Base-by-base conservation (phyloP, 148 eudicot species). In the Hydrangea macrophylla region DNA sequence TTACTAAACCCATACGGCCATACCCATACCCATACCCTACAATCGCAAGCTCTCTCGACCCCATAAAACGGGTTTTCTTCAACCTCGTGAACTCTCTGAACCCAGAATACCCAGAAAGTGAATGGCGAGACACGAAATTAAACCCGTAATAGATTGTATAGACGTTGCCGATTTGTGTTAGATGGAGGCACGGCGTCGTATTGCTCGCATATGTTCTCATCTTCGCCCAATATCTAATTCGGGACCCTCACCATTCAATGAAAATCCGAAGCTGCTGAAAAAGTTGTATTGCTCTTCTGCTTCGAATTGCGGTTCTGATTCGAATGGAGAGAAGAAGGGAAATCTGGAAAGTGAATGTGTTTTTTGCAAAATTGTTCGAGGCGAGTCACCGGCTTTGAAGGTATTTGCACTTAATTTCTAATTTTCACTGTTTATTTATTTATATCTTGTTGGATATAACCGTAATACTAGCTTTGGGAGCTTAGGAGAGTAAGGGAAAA, bases 311-410 rank as follows among this genome's bases (percentile, higher is more conserved):
- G 64, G 83, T 20, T 72, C 80, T 3, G 33, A 50, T 13, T 67
- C 74, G 12, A 50, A 26, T n/a, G 64, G 15, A 6, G 39, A 68
- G 0, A 39, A 75, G 17, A 39, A 75, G 17, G 65, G 62, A 24
- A 73, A 68, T 65, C 64, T 27, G 0, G 62, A 57, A 1, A 18
- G 31, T 17, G 83, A 78, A 62, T 92, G 98, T 50, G 79, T 92
- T 33, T 92, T 92, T 76, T 90, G 98, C 60, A 77, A 70, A 68
- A 86, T 92, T 81, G 71, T 84, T 71, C 65, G 61, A 10, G 94
- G 98, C 28, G 78, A 87, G 23, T 79, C 98, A 7, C 90, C 93
- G 32, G 88, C 96, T 80, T 75, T 85, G n/a, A 90, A 90, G 96
- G 98, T 92, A 70, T 24, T 20, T 55, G 3, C 1, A 5, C 18